Evolutionary conservation across 176 grass and related monocot genomes (phyloP).

Genomic region (Triticum dicoccoides): DNA sequence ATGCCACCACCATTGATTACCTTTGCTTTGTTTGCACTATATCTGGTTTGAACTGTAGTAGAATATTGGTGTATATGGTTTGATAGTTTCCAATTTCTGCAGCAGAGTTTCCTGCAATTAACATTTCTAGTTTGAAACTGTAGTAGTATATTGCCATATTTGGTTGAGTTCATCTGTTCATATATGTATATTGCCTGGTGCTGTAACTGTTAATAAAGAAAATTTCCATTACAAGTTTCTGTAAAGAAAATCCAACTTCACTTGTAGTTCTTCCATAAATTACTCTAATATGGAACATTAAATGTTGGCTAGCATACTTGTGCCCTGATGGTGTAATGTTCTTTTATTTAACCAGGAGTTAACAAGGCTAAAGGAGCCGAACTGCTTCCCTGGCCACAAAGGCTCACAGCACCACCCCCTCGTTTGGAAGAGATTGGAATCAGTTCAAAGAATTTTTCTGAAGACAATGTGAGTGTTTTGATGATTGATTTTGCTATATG

Average conservation of each 20-base stretch:
- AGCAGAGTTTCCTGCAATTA: background rate
- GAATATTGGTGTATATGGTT: background rate
- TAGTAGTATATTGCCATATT: background rate
- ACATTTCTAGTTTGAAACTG: background rate
- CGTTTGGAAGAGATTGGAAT: conserved; percentile 61
- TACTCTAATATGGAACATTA: background rate
- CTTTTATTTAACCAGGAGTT: conserved; percentile 40
- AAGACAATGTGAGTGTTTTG: conserved; percentile 50
- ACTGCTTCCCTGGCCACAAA: conserved; percentile 71
- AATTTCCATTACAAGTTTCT: background rate
- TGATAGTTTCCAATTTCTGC: background rate
- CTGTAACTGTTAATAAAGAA: background rate
- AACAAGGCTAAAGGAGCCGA: conserved; percentile 47
- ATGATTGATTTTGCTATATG: background rate
- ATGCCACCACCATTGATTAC: background rate
- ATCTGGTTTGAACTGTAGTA: background rate
- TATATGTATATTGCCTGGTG: background rate
- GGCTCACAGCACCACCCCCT: conserved; percentile 64
- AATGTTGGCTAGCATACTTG: background rate
- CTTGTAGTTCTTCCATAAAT: background rate
- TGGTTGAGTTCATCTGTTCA: background rate
- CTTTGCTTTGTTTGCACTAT: background rate
- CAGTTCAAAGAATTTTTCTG: conserved; percentile 42
- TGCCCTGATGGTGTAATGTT: conserved; percentile 8
- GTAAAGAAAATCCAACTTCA: background rate